A percentile compares a stretch with the other conserved stretches of the same genome.
Evolutionary conservation across 805 yeast genomes (phyloP).

Genomic region (Suhomyces canberraensis): DNA sequence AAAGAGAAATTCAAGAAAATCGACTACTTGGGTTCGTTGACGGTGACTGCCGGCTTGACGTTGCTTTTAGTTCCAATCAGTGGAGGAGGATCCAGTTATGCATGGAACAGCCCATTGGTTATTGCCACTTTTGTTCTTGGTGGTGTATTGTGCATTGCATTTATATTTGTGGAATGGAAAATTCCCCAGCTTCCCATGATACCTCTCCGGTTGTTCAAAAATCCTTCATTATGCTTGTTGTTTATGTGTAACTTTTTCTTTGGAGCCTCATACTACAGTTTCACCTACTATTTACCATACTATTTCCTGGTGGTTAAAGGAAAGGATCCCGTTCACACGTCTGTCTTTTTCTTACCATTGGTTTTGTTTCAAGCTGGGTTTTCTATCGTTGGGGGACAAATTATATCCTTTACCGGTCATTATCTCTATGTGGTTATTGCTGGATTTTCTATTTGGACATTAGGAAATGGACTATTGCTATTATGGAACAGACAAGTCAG

Average conservation of each 20-base stretch:
- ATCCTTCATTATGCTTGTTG: slow-evolving; percentile 30
- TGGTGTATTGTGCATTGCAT: slow-evolving; percentile 35
- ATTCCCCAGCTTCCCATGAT: slow-evolving; percentile 51
- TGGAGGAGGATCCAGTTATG: slow-evolving; percentile 59
- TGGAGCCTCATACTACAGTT: slow-evolving; percentile 48
- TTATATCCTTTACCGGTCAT: slow-evolving; percentile 42
- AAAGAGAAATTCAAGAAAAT: slow-evolving; percentile 40
- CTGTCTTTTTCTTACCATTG: slow-evolving; percentile 42
- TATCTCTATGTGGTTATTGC: slow-evolving; percentile 38
- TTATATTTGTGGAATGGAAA: slow-evolving; percentile 50
- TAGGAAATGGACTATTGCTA: slow-evolving; percentile 40
- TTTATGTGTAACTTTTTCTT: slow-evolving; percentile 39
- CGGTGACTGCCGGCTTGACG: slow-evolving; percentile 47
- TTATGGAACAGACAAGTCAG: slow-evolving; percentile 25
- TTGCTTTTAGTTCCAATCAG: slow-evolving; percentile 53
- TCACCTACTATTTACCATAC: slow-evolving; percentile 47
- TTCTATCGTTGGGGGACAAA: slow-evolving; percentile 44
- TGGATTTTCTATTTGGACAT: slow-evolving; percentile 43
- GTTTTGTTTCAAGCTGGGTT: slow-evolving; percentile 41
- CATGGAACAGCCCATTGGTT: slow-evolving; percentile 48
- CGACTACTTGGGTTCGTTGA: slow-evolving; percentile 52
- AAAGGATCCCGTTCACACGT: slow-evolving; percentile 34
- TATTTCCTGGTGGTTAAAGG: slow-evolving; percentile 47
- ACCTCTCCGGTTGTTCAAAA: slow-evolving; percentile 45
- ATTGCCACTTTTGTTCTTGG: slow-evolving; percentile 36